Evolutionary conservation across 225 moss, liverwort and hornwort species (phyloP).

Genomic region (Physcomitrium patens): DNA sequence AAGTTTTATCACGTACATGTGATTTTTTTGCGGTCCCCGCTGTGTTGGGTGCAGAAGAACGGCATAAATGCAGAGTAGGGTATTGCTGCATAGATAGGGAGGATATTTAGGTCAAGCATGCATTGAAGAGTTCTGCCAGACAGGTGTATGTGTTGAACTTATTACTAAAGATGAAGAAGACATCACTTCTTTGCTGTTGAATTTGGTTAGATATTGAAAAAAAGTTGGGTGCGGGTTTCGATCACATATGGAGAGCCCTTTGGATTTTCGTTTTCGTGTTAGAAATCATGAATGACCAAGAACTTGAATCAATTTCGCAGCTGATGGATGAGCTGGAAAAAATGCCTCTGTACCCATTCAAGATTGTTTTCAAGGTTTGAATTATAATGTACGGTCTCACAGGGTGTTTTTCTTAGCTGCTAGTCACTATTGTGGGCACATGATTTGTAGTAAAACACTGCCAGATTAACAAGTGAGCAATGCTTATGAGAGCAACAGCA

Average conservation of each 20-base stretch:
- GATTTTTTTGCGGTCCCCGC: not conserved
- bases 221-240: constrained; percentile 54
- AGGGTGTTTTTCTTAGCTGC: not conserved
- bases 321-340: constrained; percentile 73
- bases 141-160: too few relatives aligned
- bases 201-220: constrained; percentile 12
- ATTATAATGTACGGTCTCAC: not conserved
- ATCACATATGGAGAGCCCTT: constrained; percentile 88
- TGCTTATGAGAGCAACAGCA: too few relatives aligned
- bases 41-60: too few relatives aligned
- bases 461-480: not conserved
- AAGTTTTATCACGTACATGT: not conserved
- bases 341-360: constrained; percentile 23
- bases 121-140: not conserved
- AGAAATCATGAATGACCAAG: constrained; percentile 83
- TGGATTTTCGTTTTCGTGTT: constrained; percentile 88
- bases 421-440: constrained; percentile 15
- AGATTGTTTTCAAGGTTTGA: not conserved
- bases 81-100: constrained; percentile 17
- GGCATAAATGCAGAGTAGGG: too few relatives aligned
- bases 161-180: not conserved
- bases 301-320: constrained; percentile 68
- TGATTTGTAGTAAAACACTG: not conserved
- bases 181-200: not conserved
- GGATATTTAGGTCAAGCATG: constrained; percentile 18